phyloP scores from a whole-genome alignment of 208 protist species.

The Acanthamoeba culbertsoni region DNA sequence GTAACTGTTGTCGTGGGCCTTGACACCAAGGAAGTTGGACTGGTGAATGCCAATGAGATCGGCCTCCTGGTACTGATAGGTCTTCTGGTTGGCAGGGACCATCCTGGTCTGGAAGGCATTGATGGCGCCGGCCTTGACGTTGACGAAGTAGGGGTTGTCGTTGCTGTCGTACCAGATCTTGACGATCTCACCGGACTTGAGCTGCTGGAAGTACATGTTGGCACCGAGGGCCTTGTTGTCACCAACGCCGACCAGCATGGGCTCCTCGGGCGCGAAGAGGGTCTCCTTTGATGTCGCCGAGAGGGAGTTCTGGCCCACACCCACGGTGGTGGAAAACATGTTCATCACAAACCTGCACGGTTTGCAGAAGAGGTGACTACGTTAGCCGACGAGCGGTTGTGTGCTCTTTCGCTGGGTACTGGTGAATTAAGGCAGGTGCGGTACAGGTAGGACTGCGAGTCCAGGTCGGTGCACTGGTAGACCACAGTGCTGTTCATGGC shows the following conservation, averaged over 20 bases:
- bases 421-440: neutral
- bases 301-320: constrained; percentile 51
- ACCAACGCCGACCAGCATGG: neutral
- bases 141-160: constrained; percentile 56
- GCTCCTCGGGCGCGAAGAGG: neutral
- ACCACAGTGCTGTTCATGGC: constrained; percentile 40
- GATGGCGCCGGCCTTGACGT: constrained; percentile 69
- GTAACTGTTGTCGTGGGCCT: neutral
- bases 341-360: constrained; percentile 64
- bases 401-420: no score
- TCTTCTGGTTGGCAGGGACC: neutral
- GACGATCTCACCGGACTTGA: constrained; percentile 54
- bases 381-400: neutral
- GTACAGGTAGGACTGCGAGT: constrained; percentile 58
- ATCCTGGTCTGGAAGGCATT: constrained; percentile 63
- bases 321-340: constrained; percentile 68
- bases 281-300: neutral
- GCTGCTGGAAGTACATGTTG: constrained; percentile 69
- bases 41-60: constrained; percentile 61
- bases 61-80: constrained; percentile 3
- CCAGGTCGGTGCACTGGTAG: constrained; percentile 55
- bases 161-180: constrained; percentile 62
- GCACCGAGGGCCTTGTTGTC: constrained; percentile 51
- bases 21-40: constrained; percentile 6
- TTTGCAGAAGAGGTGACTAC: neutral